Evolutionary conservation across 2,329 filamentous ascomycete species (phyloP), one percentile per base, ranked within the genome.

Genomic region (Escovopsis sp.): DNA sequence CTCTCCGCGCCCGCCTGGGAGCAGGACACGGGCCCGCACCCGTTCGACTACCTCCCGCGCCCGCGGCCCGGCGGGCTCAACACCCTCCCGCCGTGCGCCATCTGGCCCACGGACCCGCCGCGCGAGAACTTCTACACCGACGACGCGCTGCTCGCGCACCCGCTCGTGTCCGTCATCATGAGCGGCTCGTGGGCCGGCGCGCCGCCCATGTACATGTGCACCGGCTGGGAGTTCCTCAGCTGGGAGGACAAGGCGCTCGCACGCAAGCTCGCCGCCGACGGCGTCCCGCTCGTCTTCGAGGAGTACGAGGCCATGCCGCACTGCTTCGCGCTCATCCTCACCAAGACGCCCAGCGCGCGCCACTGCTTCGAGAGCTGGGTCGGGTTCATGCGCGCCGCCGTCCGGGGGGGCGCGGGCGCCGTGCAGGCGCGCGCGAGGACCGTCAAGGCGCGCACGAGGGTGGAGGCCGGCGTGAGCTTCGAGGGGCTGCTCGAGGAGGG

Each of bases 251-350:
- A 68, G 47, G 74, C 74, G 40, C 54, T 84, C 2, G 81, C 78
- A 0, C 59, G 63, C 34, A 67, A 69, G 33, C 64, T 83, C 10
- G 64, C 65, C 13, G 48, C 51, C 7, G 72, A 81, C 37, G 76
- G 73, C 5, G 79, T 80, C 0, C 53, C 52, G 0, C 72, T 88
- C 0, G 66, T 74, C 4, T 81, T 78, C 51, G 75, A 84, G 55
- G 74, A 85, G 59, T 91, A 78, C 55, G 79, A 87, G 56, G 80
- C 76, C 3, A 89, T 89, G 84, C 82, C 84, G 41, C 84, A 88
- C 59, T 76, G 74, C 50, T 89, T 85, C 53, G 74, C 71, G 1
- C 51, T 76, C 47, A 47, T 84, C 1, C 59, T 84, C 42, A 58
- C 66, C 2, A 58, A 60, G 5, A 55, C 68, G 2, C 53, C 64